A percentile compares a stretch with the other conserved stretches of the same genome.
These are phyloP conservation scores for Serendipita indica DNA, from an alignment of 768 basidiomycete species.

Conservation along the genomic window DNA sequence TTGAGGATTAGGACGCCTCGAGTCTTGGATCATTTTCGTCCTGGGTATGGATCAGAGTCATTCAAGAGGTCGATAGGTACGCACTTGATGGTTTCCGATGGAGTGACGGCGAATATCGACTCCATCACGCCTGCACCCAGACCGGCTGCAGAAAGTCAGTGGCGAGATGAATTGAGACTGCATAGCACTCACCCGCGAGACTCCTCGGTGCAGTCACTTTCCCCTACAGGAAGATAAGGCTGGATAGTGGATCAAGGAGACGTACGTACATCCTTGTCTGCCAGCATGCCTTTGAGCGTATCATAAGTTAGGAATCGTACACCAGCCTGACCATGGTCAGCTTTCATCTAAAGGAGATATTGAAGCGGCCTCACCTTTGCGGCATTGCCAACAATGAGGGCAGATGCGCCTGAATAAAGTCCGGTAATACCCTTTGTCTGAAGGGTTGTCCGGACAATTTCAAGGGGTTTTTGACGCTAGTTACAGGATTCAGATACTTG, in stretches of 20 bases:
- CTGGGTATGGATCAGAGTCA: conserved; percentile 27
- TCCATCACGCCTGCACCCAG: conserved; percentile 74
- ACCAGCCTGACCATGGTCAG: conserved; percentile 39
- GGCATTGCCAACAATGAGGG: conserved; percentile 82
- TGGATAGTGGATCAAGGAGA: background rate
- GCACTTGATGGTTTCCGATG: conserved; percentile 96
- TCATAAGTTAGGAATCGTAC: conserved; percentile 94
- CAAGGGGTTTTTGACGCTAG: conserved; percentile 53
- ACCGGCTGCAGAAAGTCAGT: conserved; percentile 22
- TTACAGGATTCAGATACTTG: background rate
- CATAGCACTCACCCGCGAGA: conserved; percentile 46
- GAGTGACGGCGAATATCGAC: conserved; percentile 88
- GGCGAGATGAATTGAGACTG: conserved; percentile 39
- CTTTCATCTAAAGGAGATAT: background rate
- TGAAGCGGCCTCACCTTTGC: conserved; percentile 33
- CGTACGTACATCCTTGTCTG: conserved; percentile 58
- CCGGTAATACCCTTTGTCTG: conserved; percentile 61
- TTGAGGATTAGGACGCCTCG: conserved; percentile 68
- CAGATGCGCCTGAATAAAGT: conserved; percentile 85
- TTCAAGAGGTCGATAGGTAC: conserved; percentile 19
- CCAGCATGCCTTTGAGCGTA: conserved; percentile 69
- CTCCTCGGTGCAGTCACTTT: conserved; percentile 80
- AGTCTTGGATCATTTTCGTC: conserved; percentile 93
- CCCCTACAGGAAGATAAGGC: conserved; percentile 36
- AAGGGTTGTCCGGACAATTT: conserved; percentile 62